phyloP scores from a whole-genome alignment of 1,284 basidiomycete species.

The Cryptococcus hybrid region DNA sequence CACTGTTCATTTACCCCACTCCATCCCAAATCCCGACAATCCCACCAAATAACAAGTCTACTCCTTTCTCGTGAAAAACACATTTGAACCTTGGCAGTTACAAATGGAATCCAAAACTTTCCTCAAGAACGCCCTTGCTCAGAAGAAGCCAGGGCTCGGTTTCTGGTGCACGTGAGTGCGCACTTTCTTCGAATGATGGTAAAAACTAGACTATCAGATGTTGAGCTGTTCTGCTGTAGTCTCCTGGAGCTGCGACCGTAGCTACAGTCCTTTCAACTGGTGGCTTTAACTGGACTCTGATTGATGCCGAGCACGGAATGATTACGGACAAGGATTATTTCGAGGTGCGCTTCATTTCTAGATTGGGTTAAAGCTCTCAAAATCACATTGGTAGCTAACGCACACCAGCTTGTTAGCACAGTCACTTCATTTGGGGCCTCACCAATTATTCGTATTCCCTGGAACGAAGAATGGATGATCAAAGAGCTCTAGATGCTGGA shows the following conservation, averaged over 20 bases:
- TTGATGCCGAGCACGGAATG: constrained; percentile 34
- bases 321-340: constrained; percentile 35
- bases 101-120: constrained; percentile 12
- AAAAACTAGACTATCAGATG: not conserved
- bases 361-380: not conserved
- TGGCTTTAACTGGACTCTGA: constrained; percentile 37
- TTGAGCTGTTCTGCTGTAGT: not conserved
- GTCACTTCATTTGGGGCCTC: constrained; percentile 30
- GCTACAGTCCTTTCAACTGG: constrained; percentile 31
- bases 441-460: constrained; percentile 45
- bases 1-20: too few relatives aligned
- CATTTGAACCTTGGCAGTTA: too few relatives aligned
- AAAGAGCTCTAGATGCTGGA: constrained; percentile 45
- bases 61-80: too few relatives aligned
- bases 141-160: constrained; percentile 62
- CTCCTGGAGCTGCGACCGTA: constrained; percentile 21
- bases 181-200: not conserved
- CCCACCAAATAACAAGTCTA: too few relatives aligned
- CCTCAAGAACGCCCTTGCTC: constrained; percentile 56
- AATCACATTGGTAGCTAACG: not conserved
- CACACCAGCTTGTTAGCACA: constrained; percentile 22
- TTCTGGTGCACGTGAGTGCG: constrained; percentile 61
- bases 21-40: too few relatives aligned
- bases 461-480: constrained; percentile 24
- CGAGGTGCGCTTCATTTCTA: constrained; percentile 15